A percentile compares a stretch with the other conserved stretches of the same genome.
Conservation (phyloP, 768 basidiomycete species). For the Lentinula boryana region DNA sequence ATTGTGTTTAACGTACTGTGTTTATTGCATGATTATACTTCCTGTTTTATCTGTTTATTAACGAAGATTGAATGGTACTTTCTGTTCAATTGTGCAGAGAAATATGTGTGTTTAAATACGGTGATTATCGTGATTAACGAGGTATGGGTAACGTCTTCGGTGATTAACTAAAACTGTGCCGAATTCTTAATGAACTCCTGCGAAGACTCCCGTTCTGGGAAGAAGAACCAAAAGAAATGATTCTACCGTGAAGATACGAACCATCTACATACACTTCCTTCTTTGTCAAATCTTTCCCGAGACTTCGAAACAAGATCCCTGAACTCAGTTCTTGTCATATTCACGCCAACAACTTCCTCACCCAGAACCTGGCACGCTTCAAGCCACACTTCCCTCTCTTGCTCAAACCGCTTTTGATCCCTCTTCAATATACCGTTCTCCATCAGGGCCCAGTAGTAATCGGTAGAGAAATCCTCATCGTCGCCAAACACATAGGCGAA, state of each 20-base stretch:
- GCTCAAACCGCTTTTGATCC: slow-evolving; percentile 1
- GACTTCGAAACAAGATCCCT: slow-evolving; percentile 1
- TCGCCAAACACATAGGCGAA: slow-evolving; percentile 7
- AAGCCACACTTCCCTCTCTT: slow-evolving; percentile 4
- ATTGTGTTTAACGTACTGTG: no score
- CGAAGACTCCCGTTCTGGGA: no score
- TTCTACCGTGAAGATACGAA: neutral
- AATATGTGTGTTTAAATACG: no score
- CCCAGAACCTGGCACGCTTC: slow-evolving; percentile 3
- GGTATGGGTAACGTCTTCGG: no score
- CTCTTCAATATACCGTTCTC: neutral
- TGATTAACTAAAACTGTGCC: no score
- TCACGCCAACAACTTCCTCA: slow-evolving; percentile 3
- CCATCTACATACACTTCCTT: slow-evolving; percentile 3
- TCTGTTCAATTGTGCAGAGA: no score
- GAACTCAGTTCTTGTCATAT: slow-evolving; percentile 1
- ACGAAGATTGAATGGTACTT: no score
- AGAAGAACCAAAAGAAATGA: neutral
- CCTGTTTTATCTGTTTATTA: no score
- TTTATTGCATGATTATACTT: no score
- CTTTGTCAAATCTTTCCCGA: neutral
- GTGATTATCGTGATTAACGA: no score
- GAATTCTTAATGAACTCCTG: no score
- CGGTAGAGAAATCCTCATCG: slow-evolving; percentile 2
- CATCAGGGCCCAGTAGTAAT: slow-evolving; percentile 7